Percentiles rank a stretch among this genome's conserved stretches.
phyloP scores from a whole-genome alignment of 208 protist genomes.

The Acanthamoeba royreba region DNA sequence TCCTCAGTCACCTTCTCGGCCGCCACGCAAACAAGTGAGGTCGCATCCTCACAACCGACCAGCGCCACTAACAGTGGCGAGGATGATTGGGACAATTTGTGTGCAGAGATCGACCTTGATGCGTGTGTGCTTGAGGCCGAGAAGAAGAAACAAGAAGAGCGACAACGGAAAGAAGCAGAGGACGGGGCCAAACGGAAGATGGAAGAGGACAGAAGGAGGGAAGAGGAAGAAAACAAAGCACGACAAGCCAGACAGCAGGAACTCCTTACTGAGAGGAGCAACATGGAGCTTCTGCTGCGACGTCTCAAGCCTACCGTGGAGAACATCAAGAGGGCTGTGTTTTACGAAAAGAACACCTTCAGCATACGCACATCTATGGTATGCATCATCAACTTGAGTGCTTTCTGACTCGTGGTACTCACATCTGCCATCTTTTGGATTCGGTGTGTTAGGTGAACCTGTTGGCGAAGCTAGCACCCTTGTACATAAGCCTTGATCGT shows the following conservation, averaged over 20 bases:
- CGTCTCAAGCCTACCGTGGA: not conserved
- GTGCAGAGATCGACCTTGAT: not conserved
- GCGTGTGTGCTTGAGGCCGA: too few species aligned
- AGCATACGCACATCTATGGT: not conserved
- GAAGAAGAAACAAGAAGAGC: too few species aligned
- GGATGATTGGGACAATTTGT: not conserved
- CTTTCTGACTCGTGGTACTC: not conserved
- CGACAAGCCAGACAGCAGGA: not conserved
- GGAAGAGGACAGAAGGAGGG: not conserved
- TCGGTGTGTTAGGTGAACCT: not conserved
- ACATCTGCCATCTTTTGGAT: not conserved
- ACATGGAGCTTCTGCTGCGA: not conserved
- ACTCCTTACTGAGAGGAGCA: not conserved
- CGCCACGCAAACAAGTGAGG: too few species aligned
- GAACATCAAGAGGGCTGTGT: not conserved
- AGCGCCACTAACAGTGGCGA: too few species aligned
- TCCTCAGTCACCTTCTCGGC: too few species aligned
- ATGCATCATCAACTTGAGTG: not conserved
- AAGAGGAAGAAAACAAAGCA: not conserved
- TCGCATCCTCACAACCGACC: too few species aligned
- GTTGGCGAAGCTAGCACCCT: not conserved
- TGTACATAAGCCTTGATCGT: not conserved
- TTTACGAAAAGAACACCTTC: not conserved
- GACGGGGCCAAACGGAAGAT: not conserved
- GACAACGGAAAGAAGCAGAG: not conserved